phyloP scores from a whole-genome alignment of 108 stramenopile species.

The Epipyxis sp. region DNA sequence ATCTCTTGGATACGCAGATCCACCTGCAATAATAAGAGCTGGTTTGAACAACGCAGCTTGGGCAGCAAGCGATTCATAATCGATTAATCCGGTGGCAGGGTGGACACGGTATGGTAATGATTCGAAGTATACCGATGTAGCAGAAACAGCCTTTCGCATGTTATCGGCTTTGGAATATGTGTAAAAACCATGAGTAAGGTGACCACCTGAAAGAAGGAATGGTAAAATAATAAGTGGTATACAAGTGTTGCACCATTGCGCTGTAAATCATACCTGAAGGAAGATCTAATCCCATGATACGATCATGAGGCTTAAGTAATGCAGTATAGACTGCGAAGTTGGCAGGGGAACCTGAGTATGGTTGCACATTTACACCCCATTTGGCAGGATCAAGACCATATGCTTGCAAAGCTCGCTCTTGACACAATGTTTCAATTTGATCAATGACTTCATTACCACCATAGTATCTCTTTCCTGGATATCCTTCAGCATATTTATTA shows the following conservation, averaged over 20 bases:
- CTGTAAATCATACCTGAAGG: constrained; percentile 75
- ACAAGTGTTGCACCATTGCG: neutral
- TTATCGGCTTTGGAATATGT: constrained; percentile 96
- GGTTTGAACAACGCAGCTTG: constrained; percentile 95
- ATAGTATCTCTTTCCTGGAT: constrained; percentile 97
- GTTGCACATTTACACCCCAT: constrained; percentile 98
- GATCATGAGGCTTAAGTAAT: constrained; percentile 92
- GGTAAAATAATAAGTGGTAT: constrained; percentile 1
- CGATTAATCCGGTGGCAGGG: constrained; percentile 89
- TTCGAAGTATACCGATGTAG: constrained; percentile 99
- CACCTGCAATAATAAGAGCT: constrained; percentile 92
- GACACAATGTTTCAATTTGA: constrained; percentile 92
- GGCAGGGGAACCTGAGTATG: constrained; percentile 89
- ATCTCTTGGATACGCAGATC: constrained; percentile 98
- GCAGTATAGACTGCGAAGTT: constrained; percentile 99
- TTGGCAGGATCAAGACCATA: constrained; percentile 86
- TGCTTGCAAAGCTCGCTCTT: constrained; percentile 87
- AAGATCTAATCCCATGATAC: constrained; percentile 99
- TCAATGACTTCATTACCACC: constrained; percentile 92
- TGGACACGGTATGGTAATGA: constrained; percentile 95
- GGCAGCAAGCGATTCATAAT: constrained; percentile 83
- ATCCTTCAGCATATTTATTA: constrained; percentile 99
- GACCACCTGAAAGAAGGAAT: constrained; percentile 13
- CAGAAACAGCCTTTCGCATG: constrained; percentile 86
- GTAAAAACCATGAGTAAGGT: constrained; percentile 69